A percentile compares a stretch with the other conserved stretches of the same genome.
phyloP scores from a whole-genome alignment of 108 stramenopile genomes.

The Skeletonema potamos region DNA sequence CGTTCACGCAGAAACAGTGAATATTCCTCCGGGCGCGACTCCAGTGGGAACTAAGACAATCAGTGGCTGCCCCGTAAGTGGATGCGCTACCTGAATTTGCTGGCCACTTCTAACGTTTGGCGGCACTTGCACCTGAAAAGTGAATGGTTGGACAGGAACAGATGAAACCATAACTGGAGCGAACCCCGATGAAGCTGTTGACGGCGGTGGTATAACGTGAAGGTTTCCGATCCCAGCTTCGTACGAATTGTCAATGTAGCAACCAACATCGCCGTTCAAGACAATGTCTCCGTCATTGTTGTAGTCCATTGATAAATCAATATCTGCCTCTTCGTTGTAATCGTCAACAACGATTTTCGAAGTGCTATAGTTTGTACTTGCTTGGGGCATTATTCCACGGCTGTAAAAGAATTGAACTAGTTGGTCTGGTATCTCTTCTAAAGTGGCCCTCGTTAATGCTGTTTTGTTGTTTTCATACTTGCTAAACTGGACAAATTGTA shows the following conservation, averaged over 20 bases:
- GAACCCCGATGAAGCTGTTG: neutral
- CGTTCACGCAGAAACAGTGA: slow-evolving; percentile 51
- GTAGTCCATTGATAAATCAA: slow-evolving; percentile 40
- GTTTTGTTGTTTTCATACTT: slow-evolving; percentile 57
- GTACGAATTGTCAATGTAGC: slow-evolving; percentile 30
- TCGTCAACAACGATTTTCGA: slow-evolving; percentile 26
- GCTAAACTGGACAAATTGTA: slow-evolving; percentile 73
- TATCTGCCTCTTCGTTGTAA: slow-evolving; percentile 27
- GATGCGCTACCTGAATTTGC: slow-evolving; percentile 64
- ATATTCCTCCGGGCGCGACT: slow-evolving; percentile 52
- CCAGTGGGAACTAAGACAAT: slow-evolving; percentile 62
- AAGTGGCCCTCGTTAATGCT: slow-evolving; percentile 65
- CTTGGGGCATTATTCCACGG: slow-evolving; percentile 62
- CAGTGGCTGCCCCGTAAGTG: slow-evolving; percentile 52
- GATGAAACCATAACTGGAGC: slow-evolving; percentile 9
- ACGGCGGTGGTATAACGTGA: slow-evolving; percentile 19
- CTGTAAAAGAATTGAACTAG: slow-evolving; percentile 65
- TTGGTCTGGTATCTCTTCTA: slow-evolving; percentile 87
- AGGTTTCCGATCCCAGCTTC: slow-evolving; percentile 6
- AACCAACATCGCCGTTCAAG: slow-evolving; percentile 18
- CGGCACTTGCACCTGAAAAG: slow-evolving; percentile 65
- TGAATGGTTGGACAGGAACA: slow-evolving; percentile 23
- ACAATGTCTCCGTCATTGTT: slow-evolving; percentile 36
- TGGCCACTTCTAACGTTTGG: slow-evolving; percentile 54
- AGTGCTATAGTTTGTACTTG: slow-evolving; percentile 5